Evolutionary conservation across 257 asterid species (phyloP).

Genomic region (Penstemon davidsonii): DNA sequence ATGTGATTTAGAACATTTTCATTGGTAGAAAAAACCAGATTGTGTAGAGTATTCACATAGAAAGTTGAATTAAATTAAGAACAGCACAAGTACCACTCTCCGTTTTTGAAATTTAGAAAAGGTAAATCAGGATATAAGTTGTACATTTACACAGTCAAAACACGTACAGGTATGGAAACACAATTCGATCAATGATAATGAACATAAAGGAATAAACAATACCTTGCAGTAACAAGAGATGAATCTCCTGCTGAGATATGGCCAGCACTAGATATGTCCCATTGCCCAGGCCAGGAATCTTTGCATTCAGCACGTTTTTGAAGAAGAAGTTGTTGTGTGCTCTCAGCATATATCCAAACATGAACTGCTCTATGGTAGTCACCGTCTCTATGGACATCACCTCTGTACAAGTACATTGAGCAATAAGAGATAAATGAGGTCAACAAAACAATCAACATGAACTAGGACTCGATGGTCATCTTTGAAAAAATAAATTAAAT

Average conservation of each 20-base stretch:
- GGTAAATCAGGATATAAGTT: neutral
- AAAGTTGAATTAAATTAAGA: neutral
- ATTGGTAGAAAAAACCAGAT: constrained; percentile 24
- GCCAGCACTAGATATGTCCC: constrained; percentile 99
- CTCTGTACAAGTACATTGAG: constrained; percentile 42
- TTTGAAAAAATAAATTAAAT: neutral
- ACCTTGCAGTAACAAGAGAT: constrained; percentile 87
- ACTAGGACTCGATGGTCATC: neutral
- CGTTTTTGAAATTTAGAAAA: neutral
- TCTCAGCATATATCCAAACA: constrained; percentile 90
- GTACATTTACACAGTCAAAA: constrained; percentile 13
- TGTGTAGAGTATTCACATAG: constrained; percentile 2
- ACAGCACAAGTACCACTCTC: neutral
- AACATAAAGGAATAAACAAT: constrained; percentile 20
- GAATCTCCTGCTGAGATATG: constrained; percentile 96
- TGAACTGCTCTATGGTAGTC: constrained; percentile 95
- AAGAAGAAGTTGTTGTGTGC: constrained; percentile 75
- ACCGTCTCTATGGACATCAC: constrained; percentile 80
- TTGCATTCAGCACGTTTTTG: constrained; percentile 82
- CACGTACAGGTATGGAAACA: neutral
- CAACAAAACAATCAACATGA: neutral
- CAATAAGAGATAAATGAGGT: constrained; percentile 4
- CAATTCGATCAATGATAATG: constrained; percentile 12
- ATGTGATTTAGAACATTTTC: constrained; percentile 3
- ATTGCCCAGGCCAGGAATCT: constrained; percentile 94